Base-by-base conservation (phyloP, 768 basidiomycete species). In the Suillus occidentalis region DNA sequence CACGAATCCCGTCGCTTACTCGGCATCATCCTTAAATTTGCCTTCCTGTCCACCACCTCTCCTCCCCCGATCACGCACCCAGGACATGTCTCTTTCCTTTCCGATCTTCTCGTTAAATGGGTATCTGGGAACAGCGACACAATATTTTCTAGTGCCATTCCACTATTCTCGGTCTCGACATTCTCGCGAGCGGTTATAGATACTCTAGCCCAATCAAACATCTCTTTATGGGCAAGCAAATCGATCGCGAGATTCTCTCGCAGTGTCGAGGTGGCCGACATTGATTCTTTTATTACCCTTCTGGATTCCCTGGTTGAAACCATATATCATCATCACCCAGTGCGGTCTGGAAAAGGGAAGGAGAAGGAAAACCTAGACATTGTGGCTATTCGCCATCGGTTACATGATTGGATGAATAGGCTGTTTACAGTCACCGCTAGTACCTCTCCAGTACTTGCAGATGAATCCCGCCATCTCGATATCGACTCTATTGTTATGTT, bases 1-100 rank as follows among this genome's bases (percentile, higher is more conserved):
- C 68, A 75, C 14, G 83, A 88, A 70, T 81, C 85, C 28, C 72
- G 74, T 12, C 72, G 65, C 20, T 72, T 87, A 43, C 78, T 89
- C 42, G 73, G 73, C 58, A 65, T 70, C 12, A 68, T 86, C 50
- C 76, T 89, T 42, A 71, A 69, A 4, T 70, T 79, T 45, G 77
- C 84, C 31, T 70, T 84, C 36, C 60, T 72, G 5, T 66, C 80
- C 14, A 60, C 71, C 31, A 63, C 72, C 36, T 52, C 66, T 20
- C 64, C 65, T n/a, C 74, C 78, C 3, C 76, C 74, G 14, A 72
- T 82, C 50, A 78, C 76, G 20, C 82, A 85, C 61, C 79, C 83
- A 4, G 76, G 79, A 3, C 83, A 87, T 71, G 73, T 76, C 14
- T 75, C 74, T 58, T 87, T 83, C 69, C 79, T 88, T 47, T 65